A percentile compares a stretch with the other conserved stretches of the same genome.
Conservation (phyloP, 78 protist species). For the Dictyostelium citrinum region DNA sequence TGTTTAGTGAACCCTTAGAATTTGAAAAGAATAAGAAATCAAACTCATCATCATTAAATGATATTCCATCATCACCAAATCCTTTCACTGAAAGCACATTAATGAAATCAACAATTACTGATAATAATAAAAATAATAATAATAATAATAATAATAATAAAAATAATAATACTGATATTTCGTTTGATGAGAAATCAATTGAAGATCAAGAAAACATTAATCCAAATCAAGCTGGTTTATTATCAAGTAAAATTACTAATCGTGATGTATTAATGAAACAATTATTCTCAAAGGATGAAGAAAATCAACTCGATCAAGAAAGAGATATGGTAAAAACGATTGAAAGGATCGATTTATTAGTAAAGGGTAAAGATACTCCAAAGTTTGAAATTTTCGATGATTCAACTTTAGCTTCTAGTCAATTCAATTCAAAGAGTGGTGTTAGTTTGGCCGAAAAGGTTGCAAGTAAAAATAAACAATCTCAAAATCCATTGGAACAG, state of each 20-base stretch:
- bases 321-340: slow-evolving; percentile 24
- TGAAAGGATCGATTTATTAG: slow-evolving; percentile 11
- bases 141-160: neutral
- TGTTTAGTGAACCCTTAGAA: slow-evolving; percentile 59
- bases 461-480: neutral
- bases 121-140: neutral
- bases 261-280: slow-evolving; percentile 8
- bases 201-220: slow-evolving; percentile 11
- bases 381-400: slow-evolving; percentile 11
- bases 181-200: neutral
- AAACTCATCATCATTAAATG: neutral
- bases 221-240: neutral
- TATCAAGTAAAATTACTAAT: slow-evolving; percentile 6
- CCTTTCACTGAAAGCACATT: neutral
- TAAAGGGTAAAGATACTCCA: neutral
- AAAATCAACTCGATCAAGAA: neutral
- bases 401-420: neutral
- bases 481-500: neutral
- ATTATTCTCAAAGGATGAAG: neutral
- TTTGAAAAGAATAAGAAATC: slow-evolving; percentile 10
- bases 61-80: neutral
- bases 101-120: neutral
- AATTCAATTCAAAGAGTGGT: neutral
- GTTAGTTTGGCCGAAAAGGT: neutral
- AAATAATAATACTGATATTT: neutral